A percentile compares a stretch with the other conserved stretches of the same genome.
phyloP scores from a whole-genome alignment of 352 stramenopile species.

The Phytophthora pluvialis region DNA sequence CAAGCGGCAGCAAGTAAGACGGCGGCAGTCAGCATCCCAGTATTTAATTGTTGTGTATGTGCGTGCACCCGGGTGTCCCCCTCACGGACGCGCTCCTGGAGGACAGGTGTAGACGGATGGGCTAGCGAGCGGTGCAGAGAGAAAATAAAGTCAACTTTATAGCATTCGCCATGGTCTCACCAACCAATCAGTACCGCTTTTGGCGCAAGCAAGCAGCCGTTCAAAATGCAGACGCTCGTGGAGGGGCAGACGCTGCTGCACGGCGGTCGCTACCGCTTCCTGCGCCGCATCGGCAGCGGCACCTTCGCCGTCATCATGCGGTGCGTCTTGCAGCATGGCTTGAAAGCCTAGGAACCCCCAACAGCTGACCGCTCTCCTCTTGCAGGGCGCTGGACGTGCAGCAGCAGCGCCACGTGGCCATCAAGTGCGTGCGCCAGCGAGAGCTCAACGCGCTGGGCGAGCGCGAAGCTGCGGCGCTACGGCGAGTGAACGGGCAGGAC shows the following conservation, averaged over 20 bases:
- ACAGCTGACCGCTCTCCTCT: not conserved
- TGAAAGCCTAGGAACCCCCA: not conserved
- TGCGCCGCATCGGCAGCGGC: constrained; percentile 69
- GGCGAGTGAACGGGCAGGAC: constrained; percentile 47
- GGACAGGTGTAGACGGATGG: constrained; percentile 22
- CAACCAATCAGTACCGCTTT: too few relatives aligned
- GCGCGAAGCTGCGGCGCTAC: constrained; percentile 60
- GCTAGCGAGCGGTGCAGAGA: constrained; percentile 11
- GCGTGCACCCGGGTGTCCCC: constrained; percentile 14
- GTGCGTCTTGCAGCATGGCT: constrained; percentile 27
- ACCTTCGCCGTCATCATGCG: constrained; percentile 76
- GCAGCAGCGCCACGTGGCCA: constrained; percentile 53
- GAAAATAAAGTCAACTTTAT: not conserved
- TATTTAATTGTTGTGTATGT: constrained; percentile 43
- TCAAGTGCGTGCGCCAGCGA: constrained; percentile 67
- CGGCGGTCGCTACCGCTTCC: constrained; percentile 74
- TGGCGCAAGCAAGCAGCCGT: not conserved
- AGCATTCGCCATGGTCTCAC: too few relatives aligned
- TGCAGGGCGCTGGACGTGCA: constrained; percentile 58
- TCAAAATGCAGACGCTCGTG: constrained; percentile 50
- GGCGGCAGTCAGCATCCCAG: constrained; percentile 5
- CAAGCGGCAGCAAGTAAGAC: constrained; percentile 24
- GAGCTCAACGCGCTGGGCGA: constrained; percentile 63
- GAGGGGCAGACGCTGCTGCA: constrained; percentile 75
- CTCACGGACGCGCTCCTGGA: constrained; percentile 20